Conservation (phyloP, 495 filamentous ascomycete species). For the Neurospora sp. region DNA sequence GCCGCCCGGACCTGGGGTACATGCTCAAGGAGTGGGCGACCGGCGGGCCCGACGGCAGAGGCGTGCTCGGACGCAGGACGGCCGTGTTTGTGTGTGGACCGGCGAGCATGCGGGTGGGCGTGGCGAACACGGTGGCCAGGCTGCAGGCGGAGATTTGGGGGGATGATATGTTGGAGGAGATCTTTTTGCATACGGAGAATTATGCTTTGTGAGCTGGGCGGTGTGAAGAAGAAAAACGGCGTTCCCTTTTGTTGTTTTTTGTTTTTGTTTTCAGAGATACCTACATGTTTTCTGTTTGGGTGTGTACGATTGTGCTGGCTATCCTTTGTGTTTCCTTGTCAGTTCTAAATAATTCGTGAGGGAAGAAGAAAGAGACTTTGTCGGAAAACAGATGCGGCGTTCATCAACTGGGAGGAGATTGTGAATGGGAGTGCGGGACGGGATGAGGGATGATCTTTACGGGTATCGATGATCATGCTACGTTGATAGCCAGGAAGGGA, state of each 20-base stretch:
- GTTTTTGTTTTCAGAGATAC: neutral
- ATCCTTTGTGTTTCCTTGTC: neutral
- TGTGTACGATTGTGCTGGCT: neutral
- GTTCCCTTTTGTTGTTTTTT: neutral
- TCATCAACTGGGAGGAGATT: neutral
- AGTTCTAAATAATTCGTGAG: neutral
- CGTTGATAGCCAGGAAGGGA: neutral
- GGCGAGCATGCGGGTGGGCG: slow-evolving; percentile 75
- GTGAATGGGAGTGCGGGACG: neutral
- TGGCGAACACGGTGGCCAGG: slow-evolving; percentile 70
- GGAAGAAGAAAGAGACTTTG: neutral
- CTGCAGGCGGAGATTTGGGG: slow-evolving; percentile 76
- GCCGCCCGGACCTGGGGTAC: slow-evolving; percentile 76
- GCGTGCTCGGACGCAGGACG: slow-evolving; percentile 69
- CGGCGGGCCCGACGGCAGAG: slow-evolving; percentile 42
- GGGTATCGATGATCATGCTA: neutral
- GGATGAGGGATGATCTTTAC: neutral
- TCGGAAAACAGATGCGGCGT: neutral
- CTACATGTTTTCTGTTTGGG: neutral
- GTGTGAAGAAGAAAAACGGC: neutral
- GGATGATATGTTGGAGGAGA: slow-evolving; percentile 70
- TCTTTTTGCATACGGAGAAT: slow-evolving; percentile 92
- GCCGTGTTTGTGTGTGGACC: slow-evolving; percentile 94
- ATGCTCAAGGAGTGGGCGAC: slow-evolving; percentile 72
- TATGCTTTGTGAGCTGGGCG: slow-evolving; percentile 56